Conservation (phyloP, 495 filamentous ascomycete genomes). For the Evansstolkia leycettana region DNA sequence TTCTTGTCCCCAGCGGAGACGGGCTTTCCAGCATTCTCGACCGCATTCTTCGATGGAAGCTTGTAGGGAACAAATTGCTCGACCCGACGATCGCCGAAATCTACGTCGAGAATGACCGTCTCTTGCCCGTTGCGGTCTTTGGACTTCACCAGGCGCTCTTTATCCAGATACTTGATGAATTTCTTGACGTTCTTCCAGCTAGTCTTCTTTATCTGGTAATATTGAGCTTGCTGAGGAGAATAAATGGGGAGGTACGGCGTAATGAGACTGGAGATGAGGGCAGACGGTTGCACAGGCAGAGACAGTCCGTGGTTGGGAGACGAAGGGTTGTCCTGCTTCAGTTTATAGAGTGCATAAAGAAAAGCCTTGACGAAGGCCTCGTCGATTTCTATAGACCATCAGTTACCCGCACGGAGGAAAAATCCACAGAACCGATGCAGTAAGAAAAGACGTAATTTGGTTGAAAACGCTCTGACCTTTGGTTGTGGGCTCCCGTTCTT, state of each 20-base stretch:
- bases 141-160: slow-evolving; percentile 45
- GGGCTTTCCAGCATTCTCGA: slow-evolving; percentile 22
- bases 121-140: slow-evolving; percentile 59
- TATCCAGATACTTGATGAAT: slow-evolving; percentile 61
- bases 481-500: slow-evolving; percentile 40
- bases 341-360: slow-evolving; percentile 48
- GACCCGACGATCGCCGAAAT: slow-evolving; percentile 45
- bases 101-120: slow-evolving; percentile 52
- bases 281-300: slow-evolving; percentile 53
- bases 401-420: slow-evolving; percentile 2
- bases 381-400: slow-evolving; percentile 46
- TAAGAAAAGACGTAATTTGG: background rate
- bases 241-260: slow-evolving; percentile 56
- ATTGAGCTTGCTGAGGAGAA: slow-evolving; percentile 40
- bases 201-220: slow-evolving; percentile 60
- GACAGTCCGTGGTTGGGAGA: slow-evolving; percentile 39
- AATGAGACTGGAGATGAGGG: slow-evolving; percentile 51
- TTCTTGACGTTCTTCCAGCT: slow-evolving; percentile 66
- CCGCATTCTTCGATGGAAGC: slow-evolving; percentile 33
- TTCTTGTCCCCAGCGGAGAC: slow-evolving; percentile 26
- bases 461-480: slow-evolving; percentile 32
- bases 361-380: slow-evolving; percentile 56
- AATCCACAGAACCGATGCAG: too few species aligned
- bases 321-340: slow-evolving; percentile 37
- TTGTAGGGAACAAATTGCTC: slow-evolving; percentile 50